Evolutionary conservation across 257 asterid species (phyloP).

Genomic region (Fraxinus cuspidata): DNA sequence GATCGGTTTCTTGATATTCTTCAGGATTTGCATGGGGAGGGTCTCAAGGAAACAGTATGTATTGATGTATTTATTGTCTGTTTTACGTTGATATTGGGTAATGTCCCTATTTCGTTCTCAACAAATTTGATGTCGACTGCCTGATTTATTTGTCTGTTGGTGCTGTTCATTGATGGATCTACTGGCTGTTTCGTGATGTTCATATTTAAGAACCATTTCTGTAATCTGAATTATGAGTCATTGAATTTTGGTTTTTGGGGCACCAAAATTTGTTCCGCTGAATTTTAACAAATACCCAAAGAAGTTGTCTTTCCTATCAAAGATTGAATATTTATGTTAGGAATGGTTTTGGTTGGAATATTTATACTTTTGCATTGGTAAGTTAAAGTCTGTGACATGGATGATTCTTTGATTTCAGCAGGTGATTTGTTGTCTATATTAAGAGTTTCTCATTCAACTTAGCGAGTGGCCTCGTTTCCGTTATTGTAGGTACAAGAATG

Average conservation of each 20-base stretch:
- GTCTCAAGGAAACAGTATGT: slow-evolving; percentile 55
- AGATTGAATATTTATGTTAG: slow-evolving; percentile 19
- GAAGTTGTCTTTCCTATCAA: slow-evolving; percentile 1
- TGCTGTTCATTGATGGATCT: neutral
- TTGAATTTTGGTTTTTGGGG: slow-evolving; percentile 10
- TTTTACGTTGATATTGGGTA: neutral
- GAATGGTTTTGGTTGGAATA: neutral
- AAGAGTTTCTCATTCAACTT: neutral
- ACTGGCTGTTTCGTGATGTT: neutral
- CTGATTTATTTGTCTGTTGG: neutral
- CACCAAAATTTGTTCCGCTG: neutral
- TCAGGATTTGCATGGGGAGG: slow-evolving; percentile 64
- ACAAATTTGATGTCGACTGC: neutral
- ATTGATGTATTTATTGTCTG: neutral
- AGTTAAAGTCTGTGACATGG: neutral
- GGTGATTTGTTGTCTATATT: neutral
- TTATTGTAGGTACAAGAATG: slow-evolving; percentile 55
- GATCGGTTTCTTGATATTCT: slow-evolving; percentile 69
- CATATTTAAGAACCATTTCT: neutral
- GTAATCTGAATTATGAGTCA: neutral
- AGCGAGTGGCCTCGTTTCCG: neutral
- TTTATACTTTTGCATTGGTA: neutral
- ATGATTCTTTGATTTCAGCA: neutral
- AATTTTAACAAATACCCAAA: neutral
- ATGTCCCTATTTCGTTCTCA: neutral